Percentiles rank a stretch among this genome's conserved stretches.
phyloP scores from a whole-genome alignment of 2,329 filamentous ascomycete genomes.

The Phaeosphaeriaceae sp. region DNA sequence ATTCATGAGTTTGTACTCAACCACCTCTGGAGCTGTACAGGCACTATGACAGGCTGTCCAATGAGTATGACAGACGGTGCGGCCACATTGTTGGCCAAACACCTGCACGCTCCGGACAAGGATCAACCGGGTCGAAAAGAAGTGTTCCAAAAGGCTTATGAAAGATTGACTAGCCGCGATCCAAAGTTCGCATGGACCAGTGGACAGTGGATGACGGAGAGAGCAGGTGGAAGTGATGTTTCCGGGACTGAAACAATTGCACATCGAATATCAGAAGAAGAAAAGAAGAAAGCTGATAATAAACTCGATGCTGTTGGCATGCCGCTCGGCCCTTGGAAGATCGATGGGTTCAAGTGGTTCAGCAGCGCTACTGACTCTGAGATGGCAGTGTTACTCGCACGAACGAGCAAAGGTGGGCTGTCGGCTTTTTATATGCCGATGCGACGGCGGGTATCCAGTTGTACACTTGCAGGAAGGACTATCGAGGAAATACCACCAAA shows the following conservation, averaged over 20 bases:
- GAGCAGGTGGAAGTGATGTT: constrained; percentile 72
- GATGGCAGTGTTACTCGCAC: constrained; percentile 69
- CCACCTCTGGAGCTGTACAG: constrained; percentile 66
- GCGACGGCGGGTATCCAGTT: constrained; percentile 47
- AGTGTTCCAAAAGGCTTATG: constrained; percentile 61
- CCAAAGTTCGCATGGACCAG: constrained; percentile 67
- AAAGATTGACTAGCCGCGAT: constrained; percentile 62
- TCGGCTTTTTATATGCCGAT: constrained; percentile 71
- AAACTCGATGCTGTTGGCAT: constrained; percentile 36
- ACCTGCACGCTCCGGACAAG: constrained; percentile 28
- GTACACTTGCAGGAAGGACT: constrained; percentile 3
- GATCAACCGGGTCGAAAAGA: constrained; percentile 39
- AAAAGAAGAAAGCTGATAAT: constrained; percentile 30
- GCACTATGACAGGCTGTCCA: constrained; percentile 68
- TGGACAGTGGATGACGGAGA: constrained; percentile 80
- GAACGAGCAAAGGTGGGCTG: constrained; percentile 60
- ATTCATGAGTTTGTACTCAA: constrained; percentile 65
- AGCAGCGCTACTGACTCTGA: constrained; percentile 70
- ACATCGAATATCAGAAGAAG: constrained; percentile 19
- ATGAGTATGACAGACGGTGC: constrained; percentile 72
- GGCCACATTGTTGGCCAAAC: constrained; percentile 28
- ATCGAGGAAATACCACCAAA: constrained; percentile 19
- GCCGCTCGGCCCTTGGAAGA: constrained; percentile 63
- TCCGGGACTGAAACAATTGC: constrained; percentile 71
- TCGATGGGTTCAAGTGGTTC: constrained; percentile 76